Conservation (phyloP, 306 rosid genomes). For the Vigna nakashimae region DNA sequence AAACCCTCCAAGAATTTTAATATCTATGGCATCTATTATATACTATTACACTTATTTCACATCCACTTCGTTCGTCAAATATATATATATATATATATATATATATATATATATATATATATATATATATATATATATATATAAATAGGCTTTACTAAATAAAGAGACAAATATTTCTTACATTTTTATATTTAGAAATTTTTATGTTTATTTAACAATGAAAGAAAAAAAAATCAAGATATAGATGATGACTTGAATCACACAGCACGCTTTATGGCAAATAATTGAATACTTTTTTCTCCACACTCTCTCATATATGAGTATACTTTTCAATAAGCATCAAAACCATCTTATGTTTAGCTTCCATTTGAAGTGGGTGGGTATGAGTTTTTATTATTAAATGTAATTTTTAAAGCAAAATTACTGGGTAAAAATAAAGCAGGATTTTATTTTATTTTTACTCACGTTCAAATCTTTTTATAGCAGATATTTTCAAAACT, state of each 20-base stretch:
- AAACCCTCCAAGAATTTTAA: background rate
- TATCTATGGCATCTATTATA: background rate
- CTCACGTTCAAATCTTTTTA: too few relatives aligned
- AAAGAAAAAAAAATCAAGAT: background rate
- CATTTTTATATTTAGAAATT: background rate
- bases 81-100: too few relatives aligned
- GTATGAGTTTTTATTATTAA: too few relatives aligned
- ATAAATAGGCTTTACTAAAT: background rate
- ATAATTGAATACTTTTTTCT: constrained; percentile 16
- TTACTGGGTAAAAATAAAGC: too few relatives aligned
- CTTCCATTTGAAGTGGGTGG: too few relatives aligned
- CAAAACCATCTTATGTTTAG: background rate
- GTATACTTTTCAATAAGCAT: background rate
- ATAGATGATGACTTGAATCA: constrained; percentile 16
- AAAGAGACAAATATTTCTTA: constrained; percentile 10
- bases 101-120: too few relatives aligned
- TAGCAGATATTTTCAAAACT: too few relatives aligned
- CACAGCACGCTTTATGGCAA: constrained; percentile 14
- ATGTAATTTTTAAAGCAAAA: too few relatives aligned
- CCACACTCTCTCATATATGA: background rate
- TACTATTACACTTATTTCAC: background rate
- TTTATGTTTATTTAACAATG: background rate
- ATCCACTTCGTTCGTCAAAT: background rate
- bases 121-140: too few relatives aligned
- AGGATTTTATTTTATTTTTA: too few relatives aligned